Percentiles rank a stretch among this genome's conserved stretches.
Evolutionary conservation across 208 protist species (phyloP).

Genomic region (Tritrichomonas musculus): DNA sequence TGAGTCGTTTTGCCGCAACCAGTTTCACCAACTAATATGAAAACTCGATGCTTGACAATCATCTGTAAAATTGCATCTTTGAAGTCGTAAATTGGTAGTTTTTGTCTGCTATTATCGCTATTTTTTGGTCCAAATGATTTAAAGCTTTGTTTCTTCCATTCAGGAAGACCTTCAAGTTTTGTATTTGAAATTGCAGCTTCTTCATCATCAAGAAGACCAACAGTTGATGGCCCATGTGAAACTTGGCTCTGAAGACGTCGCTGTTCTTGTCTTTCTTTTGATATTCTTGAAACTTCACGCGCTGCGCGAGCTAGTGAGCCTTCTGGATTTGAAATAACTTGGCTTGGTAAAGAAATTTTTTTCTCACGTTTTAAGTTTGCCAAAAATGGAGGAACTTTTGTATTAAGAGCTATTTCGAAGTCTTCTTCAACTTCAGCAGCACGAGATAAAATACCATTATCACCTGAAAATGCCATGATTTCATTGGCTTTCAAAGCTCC

Average conservation of each 20-base stretch:
- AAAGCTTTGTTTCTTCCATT: conserved; percentile 6
- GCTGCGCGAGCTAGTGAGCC: background rate
- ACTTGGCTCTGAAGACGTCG: background rate
- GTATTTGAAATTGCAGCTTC: background rate
- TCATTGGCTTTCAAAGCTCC: background rate
- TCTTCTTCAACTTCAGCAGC: background rate
- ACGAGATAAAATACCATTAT: background rate
- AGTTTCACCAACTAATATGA: conserved; percentile 58
- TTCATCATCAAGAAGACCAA: conserved; percentile 20
- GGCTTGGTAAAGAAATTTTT: background rate
- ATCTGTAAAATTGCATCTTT: background rate
- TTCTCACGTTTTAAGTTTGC: background rate
- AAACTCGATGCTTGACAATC: background rate
- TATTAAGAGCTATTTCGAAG: conserved; percentile 18
- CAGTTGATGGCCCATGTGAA: background rate
- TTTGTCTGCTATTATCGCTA: no score
- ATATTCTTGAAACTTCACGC: background rate
- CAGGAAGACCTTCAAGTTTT: background rate
- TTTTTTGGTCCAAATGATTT: background rate
- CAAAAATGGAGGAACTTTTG: background rate
- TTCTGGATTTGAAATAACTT: background rate
- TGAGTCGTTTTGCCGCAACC: conserved; percentile 66
- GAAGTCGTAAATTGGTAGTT: conserved; percentile 13
- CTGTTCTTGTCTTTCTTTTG: background rate
- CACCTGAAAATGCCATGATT: background rate